Evolutionary conservation across 306 rosid genomes (phyloP).

Genomic region (Dicorynia guianensis): DNA sequence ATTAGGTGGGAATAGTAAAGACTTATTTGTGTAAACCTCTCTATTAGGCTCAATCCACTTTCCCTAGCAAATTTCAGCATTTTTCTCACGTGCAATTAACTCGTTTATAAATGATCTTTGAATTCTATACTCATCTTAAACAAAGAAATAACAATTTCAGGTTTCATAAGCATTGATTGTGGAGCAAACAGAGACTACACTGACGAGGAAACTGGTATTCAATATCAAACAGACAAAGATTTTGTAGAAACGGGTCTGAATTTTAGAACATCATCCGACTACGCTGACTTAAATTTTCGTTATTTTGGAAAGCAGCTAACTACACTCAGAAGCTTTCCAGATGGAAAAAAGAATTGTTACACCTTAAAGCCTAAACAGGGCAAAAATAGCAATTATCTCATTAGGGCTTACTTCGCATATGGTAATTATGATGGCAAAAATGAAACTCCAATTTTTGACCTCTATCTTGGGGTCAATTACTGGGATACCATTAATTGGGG

Average conservation of each 20-base stretch:
- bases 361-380: constrained; percentile 40
- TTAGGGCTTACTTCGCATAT: constrained; percentile 45
- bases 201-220: constrained; percentile 8
- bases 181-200: constrained; percentile 21
- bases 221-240: constrained; percentile 37
- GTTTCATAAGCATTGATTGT: constrained; percentile 55
- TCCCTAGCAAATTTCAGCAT: too few relatives aligned
- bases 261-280: neutral
- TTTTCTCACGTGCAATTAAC: too few relatives aligned
- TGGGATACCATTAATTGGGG: neutral
- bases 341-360: constrained; percentile 51
- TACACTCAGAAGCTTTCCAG: constrained; percentile 56
- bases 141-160: constrained; percentile 2
- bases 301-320: neutral
- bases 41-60: too few relatives aligned
- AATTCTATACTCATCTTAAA: too few relatives aligned
- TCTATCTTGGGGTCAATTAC: neutral
- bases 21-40: too few relatives aligned
- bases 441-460: constrained; percentile 6
- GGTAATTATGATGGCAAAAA: constrained; percentile 49
- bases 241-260: constrained; percentile 43
- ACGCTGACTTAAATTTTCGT: too few relatives aligned
- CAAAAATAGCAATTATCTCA: constrained; percentile 42
- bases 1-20: too few relatives aligned
- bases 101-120: too few relatives aligned